A percentile compares a stretch with the other conserved stretches of the same genome.
phyloP scores from a whole-genome alignment of 2,329 filamentous ascomycete genomes.

The Fusarium sambucinum region DNA sequence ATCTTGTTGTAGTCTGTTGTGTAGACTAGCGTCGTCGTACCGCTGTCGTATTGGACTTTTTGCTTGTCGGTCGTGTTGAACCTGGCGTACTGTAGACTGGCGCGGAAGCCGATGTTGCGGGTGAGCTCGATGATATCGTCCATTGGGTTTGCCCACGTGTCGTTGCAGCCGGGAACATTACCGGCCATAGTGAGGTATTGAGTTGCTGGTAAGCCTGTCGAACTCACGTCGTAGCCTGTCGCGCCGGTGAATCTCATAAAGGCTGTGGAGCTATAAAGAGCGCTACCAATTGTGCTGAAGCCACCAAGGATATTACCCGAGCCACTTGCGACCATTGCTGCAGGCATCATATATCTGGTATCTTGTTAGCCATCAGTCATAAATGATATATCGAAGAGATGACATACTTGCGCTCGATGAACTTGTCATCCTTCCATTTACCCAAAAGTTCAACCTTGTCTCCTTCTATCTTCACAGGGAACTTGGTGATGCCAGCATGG shows the following conservation, averaged over 20 bases:
- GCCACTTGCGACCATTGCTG: not conserved
- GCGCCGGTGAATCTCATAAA: conserved; percentile 37
- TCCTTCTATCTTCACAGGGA: conserved; percentile 15
- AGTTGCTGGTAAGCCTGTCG: conserved; percentile 23
- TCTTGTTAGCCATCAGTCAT: not conserved
- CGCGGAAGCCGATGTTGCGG: conserved; percentile 38
- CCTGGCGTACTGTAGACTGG: conserved; percentile 38
- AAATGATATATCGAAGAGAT: accelerated
- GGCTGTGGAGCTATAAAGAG: conserved; percentile 21
- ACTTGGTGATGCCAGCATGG: conserved; percentile 33
- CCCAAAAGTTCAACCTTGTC: conserved; percentile 23
- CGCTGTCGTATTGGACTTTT: conserved; percentile 25
- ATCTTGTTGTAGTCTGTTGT: conserved; percentile 40
- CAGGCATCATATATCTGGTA: conserved; percentile 34
- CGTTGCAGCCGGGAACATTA: conserved; percentile 8
- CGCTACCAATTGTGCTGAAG: conserved; percentile 26
- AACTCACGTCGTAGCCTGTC: conserved; percentile 27
- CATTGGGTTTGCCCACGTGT: conserved; percentile 39
- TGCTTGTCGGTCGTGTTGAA: conserved; percentile 40
- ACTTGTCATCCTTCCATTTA: conserved; percentile 37
- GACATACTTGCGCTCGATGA: conserved; percentile 35
- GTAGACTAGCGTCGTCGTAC: conserved; percentile 29
- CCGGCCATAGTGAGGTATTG: conserved; percentile 40
- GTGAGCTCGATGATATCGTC: conserved; percentile 43
- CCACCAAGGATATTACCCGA: conserved; percentile 35